These are phyloP conservation scores for Dioscorea alata DNA, from an alignment of 106 monocot genomes.

Conservation along the genomic window DNA sequence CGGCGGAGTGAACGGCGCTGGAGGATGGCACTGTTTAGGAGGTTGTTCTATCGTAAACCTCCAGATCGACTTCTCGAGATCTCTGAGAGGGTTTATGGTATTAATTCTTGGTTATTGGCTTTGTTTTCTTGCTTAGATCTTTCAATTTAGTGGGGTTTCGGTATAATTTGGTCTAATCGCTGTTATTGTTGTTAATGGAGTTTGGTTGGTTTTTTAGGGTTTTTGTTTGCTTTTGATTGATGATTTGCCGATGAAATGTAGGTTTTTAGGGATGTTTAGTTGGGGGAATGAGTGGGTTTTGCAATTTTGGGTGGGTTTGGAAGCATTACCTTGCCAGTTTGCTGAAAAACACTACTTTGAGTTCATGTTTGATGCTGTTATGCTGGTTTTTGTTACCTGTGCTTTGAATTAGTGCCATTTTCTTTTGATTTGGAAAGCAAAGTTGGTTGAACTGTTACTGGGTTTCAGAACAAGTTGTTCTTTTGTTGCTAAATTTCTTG, in stretches of 20 bases:
- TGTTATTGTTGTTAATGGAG: background rate
- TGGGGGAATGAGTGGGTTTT: no score
- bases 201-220: background rate
- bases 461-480: background rate
- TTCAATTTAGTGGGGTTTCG: background rate
- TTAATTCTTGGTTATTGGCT: background rate
- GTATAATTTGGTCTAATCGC: background rate
- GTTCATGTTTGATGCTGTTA: no score
- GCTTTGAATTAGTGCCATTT: no score
- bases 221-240: background rate
- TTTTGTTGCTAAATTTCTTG: background rate
- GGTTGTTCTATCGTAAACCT: constrained; percentile 91
- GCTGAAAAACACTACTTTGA: no score
- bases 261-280: background rate
- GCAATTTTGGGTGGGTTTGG: no score
- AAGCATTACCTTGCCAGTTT: no score
- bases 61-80: constrained; percentile 96
- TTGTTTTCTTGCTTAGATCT: background rate
- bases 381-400: no score
- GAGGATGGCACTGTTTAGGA: constrained; percentile 85
- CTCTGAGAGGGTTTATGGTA: constrained; percentile 96
- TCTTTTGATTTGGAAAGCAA: no score
- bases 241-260: background rate
- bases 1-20: constrained; percentile 15
- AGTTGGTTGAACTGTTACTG: no score